Evolutionary conservation across 2,329 filamentous ascomycete species (phyloP).

Genomic region (Ophiostoma pallidulum): DNA sequence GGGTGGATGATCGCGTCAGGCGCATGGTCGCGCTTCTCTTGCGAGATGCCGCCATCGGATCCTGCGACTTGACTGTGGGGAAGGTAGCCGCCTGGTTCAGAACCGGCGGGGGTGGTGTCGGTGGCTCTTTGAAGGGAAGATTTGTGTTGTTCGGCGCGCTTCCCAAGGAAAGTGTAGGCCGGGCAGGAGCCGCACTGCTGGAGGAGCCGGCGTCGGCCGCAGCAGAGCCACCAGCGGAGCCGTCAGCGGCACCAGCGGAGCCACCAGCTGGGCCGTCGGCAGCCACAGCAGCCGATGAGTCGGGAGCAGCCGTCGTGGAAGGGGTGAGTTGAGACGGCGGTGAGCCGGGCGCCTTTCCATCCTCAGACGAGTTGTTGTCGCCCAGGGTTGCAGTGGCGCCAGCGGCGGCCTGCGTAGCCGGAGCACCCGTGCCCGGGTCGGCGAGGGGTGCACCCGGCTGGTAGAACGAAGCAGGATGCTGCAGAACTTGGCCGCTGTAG

Average conservation of each 20-base stretch:
- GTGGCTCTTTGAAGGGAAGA: background rate
- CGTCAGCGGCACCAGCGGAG: background rate
- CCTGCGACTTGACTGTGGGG: background rate
- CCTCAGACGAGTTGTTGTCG: conserved; percentile 14
- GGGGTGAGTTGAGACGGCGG: background rate
- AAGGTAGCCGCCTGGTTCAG: conserved; percentile 4
- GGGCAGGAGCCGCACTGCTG: background rate
- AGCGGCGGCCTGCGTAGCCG: background rate
- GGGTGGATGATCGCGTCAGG: background rate
- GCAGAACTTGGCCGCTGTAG: background rate
- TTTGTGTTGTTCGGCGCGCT: conserved; percentile 5
- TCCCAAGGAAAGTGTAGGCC: background rate
- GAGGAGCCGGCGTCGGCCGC: background rate
- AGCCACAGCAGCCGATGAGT: too few relatives aligned
- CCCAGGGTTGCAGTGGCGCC: background rate
- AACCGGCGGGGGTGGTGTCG: background rate
- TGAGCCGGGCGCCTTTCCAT: conserved; percentile 7
- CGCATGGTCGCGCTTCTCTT: conserved; percentile 13
- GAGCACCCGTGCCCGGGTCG: background rate
- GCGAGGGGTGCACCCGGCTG: background rate
- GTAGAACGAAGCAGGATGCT: background rate
- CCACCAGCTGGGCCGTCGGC: background rate
- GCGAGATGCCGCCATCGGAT: background rate
- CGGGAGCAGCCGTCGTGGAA: background rate
- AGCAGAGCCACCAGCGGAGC: background rate